phyloP scores from a whole-genome alignment of 768 basidiomycete species.

The Porphyrellus cyaneotinctus region DNA sequence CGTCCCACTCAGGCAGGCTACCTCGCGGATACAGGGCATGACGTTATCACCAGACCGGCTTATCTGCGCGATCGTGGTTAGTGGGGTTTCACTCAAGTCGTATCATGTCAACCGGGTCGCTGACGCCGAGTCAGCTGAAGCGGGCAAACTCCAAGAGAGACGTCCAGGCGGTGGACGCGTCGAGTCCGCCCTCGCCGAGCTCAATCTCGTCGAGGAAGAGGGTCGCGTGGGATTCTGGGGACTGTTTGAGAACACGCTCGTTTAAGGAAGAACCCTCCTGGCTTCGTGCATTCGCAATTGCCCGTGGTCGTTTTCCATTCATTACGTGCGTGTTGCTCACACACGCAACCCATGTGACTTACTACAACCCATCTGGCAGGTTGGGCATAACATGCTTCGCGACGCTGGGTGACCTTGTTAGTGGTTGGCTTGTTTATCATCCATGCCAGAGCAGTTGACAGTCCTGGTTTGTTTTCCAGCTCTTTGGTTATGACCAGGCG shows the following conservation, averaged over 20 bases:
- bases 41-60: no score
- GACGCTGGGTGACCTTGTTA: slow-evolving; percentile 31
- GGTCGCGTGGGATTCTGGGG: slow-evolving; percentile 26
- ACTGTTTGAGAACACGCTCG: slow-evolving; percentile 25
- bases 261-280: slow-evolving; percentile 29
- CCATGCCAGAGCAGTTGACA: not conserved
- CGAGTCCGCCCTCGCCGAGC: slow-evolving; percentile 1
- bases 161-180: no score
- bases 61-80: no score
- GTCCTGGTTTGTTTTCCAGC: slow-evolving; percentile 16
- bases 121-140: no score
- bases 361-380: slow-evolving; percentile 12
- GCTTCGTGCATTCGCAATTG: no score
- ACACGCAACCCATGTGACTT: no score
- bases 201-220: slow-evolving; percentile 15
- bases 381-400: slow-evolving; percentile 32
- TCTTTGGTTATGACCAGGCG: slow-evolving; percentile 33
- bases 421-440: slow-evolving; percentile 8
- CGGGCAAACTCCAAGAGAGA: no score
- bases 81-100: no score
- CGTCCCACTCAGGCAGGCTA: no score
- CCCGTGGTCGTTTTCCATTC: not conserved
- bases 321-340: not conserved
- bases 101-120: no score
- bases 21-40: no score